Evolutionary conservation across 345 rosid species (phyloP).

Genomic region (Nephelium lappaceum): DNA sequence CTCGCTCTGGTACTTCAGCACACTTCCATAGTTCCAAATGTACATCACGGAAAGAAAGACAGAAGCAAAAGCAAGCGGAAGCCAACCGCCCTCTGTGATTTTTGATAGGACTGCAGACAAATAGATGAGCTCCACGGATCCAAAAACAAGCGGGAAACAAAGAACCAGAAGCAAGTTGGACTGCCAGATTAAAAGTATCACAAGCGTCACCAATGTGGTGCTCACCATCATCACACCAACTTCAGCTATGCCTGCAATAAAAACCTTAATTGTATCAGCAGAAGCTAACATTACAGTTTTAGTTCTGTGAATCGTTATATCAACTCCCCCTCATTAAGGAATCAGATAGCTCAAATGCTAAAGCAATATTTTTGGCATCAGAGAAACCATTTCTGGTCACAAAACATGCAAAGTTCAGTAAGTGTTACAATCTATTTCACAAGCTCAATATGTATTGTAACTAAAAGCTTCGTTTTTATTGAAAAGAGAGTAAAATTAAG

Average conservation of each 20-base stretch:
- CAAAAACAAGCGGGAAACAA: slow-evolving; percentile 82
- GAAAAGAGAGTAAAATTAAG: too few species aligned
- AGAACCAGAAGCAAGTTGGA: slow-evolving; percentile 78
- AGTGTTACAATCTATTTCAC: background rate
- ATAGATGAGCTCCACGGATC: slow-evolving; percentile 76
- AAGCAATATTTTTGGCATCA: background rate
- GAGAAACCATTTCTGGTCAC: background rate
- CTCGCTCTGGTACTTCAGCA: slow-evolving; percentile 90
- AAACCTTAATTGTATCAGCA: slow-evolving; percentile 15
- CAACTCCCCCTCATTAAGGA: background rate
- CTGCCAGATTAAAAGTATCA: slow-evolving; percentile 97
- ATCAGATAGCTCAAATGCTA: background rate
- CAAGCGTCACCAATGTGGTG: slow-evolving; percentile 82
- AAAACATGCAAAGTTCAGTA: background rate
- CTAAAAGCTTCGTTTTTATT: background rate
- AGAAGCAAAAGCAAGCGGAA: slow-evolving; percentile 79
- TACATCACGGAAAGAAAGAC: slow-evolving; percentile 83
- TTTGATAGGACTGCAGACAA: slow-evolving; percentile 81
- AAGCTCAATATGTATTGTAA: background rate
- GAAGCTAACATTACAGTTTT: background rate
- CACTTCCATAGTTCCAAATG: slow-evolving; percentile 94
- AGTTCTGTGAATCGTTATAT: background rate
- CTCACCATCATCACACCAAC: slow-evolving; percentile 96
- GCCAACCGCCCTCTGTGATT: slow-evolving; percentile 87
- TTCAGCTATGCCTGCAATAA: slow-evolving; percentile 86